Evolutionary conservation across 768 basidiomycete genomes (phyloP), one percentile per base, ranked within the genome.

Genomic region (Hydnomerulius pinastri): DNA sequence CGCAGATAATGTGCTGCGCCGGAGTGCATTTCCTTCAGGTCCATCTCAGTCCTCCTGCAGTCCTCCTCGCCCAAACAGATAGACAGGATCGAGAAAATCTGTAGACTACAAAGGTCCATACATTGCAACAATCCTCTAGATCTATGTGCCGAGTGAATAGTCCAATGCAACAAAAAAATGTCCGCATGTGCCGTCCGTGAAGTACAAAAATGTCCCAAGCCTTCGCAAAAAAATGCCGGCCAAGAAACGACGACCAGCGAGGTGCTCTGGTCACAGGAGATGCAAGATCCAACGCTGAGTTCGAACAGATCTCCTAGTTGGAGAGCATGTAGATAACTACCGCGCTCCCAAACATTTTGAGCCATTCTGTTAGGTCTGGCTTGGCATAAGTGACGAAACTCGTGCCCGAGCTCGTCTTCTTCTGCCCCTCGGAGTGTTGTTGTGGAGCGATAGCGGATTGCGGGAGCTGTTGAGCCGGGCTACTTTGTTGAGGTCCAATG

Each of bases 401-500:
- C 21, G 43, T 18, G 21, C 54, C 44, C 8, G 53, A 46, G 13
- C 36, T 43, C 15, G 38, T 33, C 20, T 46, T 30, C 10, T 46
- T n/a, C n/a, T n/a, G 43, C 23, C 36, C 36, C 37, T 46, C 12
- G 12, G 49, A 28, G 4, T 11, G 25, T 32, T 51, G 43, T 21
- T 35, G 36, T 28, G 32, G 29, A 27, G 4, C 10, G 20, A 55
- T 51, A 6, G 8, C n/a, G 10, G 54, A 43, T 28, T 13, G 13
- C 0, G 75, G 76, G 7, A 82, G 63, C 21, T 67, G 66, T 12
- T 67, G 71, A 20, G 71, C 69, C 6, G 70, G 38, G 27, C 70
- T 57, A 1, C 68, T 51, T 1, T 50, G 38, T 69, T 92, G 92
- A 6, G 58, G 68, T 12, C 78, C 90, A 46, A 95, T 73, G 50